Conservation (phyloP, 768 basidiomycete genomes). For the Symmetrospora coprosmae region DNA sequence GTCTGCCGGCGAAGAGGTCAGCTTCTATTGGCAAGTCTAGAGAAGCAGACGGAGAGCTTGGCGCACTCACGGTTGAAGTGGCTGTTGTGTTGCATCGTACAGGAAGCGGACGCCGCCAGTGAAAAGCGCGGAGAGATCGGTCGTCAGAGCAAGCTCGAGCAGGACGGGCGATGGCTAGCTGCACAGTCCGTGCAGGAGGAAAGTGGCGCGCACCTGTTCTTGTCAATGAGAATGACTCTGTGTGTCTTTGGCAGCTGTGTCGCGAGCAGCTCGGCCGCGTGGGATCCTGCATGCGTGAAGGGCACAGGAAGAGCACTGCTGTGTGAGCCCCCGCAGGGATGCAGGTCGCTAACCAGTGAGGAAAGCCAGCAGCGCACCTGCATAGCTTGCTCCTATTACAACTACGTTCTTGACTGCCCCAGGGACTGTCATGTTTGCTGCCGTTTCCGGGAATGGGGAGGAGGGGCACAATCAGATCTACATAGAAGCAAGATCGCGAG, state of each 20-base stretch:
- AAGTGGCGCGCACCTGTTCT: slow-evolving; percentile 24
- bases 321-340: background rate
- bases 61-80: slow-evolving; percentile 29
- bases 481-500: too few relatives aligned
- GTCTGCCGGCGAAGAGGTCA: slow-evolving; percentile 16
- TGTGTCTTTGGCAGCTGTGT: slow-evolving; percentile 23
- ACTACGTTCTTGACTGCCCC: slow-evolving; percentile 29
- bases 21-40: background rate
- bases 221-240: slow-evolving; percentile 32
- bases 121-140: background rate
- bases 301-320: background rate
- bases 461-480: too few relatives aligned
- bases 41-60: background rate
- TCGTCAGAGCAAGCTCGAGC: too few relatives aligned
- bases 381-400: slow-evolving; percentile 30
- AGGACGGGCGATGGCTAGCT: background rate
- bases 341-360: background rate
- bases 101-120: too few relatives aligned
- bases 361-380: slow-evolving; percentile 14
- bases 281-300: slow-evolving; percentile 26
- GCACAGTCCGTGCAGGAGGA: background rate
- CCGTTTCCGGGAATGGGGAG: too few relatives aligned
- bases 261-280: slow-evolving; percentile 28
- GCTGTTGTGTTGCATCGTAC: too few relatives aligned
- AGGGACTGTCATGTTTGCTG: too few relatives aligned